Evolutionary conservation across 2,329 filamentous ascomycete genomes (phyloP).

Genomic region (Aspergillus flavus): DNA sequence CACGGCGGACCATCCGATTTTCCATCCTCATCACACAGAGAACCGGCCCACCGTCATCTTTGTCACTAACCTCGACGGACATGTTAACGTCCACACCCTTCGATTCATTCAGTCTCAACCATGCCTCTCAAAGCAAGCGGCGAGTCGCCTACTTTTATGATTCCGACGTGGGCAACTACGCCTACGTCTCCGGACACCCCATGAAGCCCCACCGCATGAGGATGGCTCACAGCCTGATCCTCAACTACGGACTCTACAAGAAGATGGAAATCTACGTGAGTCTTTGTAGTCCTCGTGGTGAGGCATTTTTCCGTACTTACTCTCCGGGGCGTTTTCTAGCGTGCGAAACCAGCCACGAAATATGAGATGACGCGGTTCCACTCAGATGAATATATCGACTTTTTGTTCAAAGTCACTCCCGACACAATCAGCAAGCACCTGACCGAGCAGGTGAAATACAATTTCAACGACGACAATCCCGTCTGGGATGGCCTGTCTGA

Average conservation of each 20-base stretch:
- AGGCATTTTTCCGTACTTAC: slow-evolving; percentile 2
- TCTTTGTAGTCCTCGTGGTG: slow-evolving; percentile 7
- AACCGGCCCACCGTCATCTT: background rate
- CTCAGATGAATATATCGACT: slow-evolving; percentile 73
- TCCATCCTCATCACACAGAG: background rate
- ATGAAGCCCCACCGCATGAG: slow-evolving; percentile 71
- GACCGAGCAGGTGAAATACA: slow-evolving; percentile 83
- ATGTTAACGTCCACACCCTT: background rate
- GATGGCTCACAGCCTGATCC: slow-evolving; percentile 67
- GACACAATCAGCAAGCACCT: slow-evolving; percentile 96
- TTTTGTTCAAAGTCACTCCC: slow-evolving; percentile 83
- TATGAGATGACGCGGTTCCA: slow-evolving; percentile 75
- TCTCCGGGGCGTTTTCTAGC: slow-evolving; percentile 51
- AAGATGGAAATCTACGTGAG: slow-evolving; percentile 72
- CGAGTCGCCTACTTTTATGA: slow-evolving; percentile 99
- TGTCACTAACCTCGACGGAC: background rate
- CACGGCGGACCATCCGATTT: background rate
- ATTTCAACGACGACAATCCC: slow-evolving; percentile 66
- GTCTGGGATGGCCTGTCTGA: slow-evolving; percentile 74
- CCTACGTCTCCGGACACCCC: slow-evolving; percentile 77
- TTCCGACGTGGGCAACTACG: slow-evolving; percentile 96
- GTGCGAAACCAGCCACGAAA: slow-evolving; percentile 74
- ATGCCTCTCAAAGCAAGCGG: slow-evolving; percentile 50
- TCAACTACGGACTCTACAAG: slow-evolving; percentile 73
- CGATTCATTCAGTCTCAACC: background rate